Conservation (phyloP, 2,329 filamentous ascomycete species). For the Lachnellula cervina region DNA sequence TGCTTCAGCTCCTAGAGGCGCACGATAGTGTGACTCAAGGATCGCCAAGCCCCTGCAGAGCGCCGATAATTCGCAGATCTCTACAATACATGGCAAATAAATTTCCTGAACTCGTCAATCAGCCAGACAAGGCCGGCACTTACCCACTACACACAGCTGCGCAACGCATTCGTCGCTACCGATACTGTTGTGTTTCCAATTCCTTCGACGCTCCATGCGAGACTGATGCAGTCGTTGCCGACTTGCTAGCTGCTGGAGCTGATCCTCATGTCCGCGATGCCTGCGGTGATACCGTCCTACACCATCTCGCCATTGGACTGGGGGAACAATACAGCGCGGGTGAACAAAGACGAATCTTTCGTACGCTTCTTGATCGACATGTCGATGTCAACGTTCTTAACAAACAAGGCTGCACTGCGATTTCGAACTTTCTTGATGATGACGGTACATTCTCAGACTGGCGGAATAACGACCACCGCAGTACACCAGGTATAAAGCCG, state of each 20-base stretch:
- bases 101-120: constrained; percentile 1
- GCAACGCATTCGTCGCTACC: not conserved
- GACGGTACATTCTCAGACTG: too few relatives aligned
- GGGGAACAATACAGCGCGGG: not conserved
- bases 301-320: constrained; percentile 3
- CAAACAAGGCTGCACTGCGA: not conserved
- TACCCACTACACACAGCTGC: constrained; percentile 11
- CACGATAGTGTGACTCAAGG: constrained; percentile 1
- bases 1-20: constrained; percentile 17
- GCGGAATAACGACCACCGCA: too few relatives aligned
- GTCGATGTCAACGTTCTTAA: constrained; percentile 6
- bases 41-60: too few relatives aligned
- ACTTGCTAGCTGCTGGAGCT: constrained; percentile 6
- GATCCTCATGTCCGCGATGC: constrained; percentile 9
- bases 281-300: constrained; percentile 10
- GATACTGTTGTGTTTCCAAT: too few relatives aligned
- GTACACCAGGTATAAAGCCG: too few relatives aligned
- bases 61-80: too few relatives aligned
- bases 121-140: constrained; percentile 11
- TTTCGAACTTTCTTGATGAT: not conserved
- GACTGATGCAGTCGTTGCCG: not conserved
- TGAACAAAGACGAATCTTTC: not conserved
- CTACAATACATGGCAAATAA: not conserved
- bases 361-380: constrained; percentile 1
- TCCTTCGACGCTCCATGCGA: too few relatives aligned